Evolutionary conservation across 805 yeast genomes (phyloP).

Genomic region (Dipodascopsis tothii): DNA sequence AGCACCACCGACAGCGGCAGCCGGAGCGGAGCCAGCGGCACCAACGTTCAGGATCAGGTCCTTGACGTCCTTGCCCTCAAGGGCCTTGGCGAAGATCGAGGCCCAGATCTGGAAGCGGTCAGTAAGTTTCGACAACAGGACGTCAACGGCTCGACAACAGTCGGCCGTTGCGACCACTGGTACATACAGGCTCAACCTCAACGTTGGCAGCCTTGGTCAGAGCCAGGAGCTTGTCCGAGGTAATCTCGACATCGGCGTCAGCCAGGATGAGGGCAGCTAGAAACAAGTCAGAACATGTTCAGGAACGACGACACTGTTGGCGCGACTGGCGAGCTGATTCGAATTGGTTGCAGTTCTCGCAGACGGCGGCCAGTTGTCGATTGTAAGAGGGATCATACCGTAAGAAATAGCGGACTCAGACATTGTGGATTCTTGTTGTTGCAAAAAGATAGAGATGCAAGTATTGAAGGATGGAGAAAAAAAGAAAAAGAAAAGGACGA

Average conservation of each 20-base stretch:
- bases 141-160: background rate
- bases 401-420: conserved; percentile 79
- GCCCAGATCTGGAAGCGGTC: conserved; percentile 56
- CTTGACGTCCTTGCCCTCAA: conserved; percentile 75
- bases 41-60: conserved; percentile 62
- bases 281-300: too few relatives aligned
- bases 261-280: conserved; percentile 94
- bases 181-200: conserved; percentile 52
- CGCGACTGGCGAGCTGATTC: conserved; percentile 22
- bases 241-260: conserved; percentile 91
- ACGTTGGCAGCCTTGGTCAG: conserved; percentile 78
- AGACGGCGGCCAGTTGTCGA: conserved; percentile 4
- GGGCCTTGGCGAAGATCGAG: conserved; percentile 80
- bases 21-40: conserved; percentile 69
- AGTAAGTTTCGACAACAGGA: background rate
- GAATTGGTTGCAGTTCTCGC: background rate
- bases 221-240: conserved; percentile 74
- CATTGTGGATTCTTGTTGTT: conserved; percentile 25
- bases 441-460: background rate
- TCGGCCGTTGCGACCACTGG: background rate
- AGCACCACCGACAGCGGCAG: conserved; percentile 59
- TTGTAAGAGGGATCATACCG: conserved; percentile 29
- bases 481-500: conserved; percentile 1
- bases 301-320: too few relatives aligned
- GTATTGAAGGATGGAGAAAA: background rate